phyloP scores from a whole-genome alignment of 2,329 filamentous ascomycete species.

The Diaporthe ampelina region DNA sequence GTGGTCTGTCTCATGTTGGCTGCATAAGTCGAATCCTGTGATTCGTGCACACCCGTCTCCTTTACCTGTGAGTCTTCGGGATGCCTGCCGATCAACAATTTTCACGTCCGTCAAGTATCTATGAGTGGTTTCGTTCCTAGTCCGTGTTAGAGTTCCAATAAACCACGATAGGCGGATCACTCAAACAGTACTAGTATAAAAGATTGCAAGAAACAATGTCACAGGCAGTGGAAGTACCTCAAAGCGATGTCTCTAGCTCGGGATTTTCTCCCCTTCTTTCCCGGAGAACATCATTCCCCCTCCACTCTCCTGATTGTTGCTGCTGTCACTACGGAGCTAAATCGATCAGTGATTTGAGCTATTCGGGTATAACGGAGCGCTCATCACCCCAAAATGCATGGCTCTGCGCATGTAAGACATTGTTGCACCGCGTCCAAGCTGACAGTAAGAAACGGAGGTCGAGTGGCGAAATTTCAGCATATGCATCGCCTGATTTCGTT shows the following conservation, averaged over 20 bases:
- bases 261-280: too few relatives aligned
- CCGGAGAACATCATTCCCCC: too few relatives aligned
- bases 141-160: too few relatives aligned
- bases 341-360: neutral
- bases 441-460: neutral
- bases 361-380: neutral
- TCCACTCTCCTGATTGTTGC: too few relatives aligned
- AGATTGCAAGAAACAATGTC: too few relatives aligned
- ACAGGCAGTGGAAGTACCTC: too few relatives aligned
- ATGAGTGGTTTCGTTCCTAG: neutral
- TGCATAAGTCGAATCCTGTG: too few relatives aligned
- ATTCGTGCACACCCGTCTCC: too few relatives aligned
- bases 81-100: neutral
- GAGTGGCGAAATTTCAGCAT: neutral
- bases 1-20: too few relatives aligned
- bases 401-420: accelerated
- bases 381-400: neutral
- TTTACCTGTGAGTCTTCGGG: neutral
- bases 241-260: neutral
- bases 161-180: too few relatives aligned
- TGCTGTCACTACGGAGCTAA: neutral
- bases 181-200: too few relatives aligned
- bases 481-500: neutral
- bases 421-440: neutral
- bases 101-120: too few relatives aligned